Conservation (phyloP, 2,329 filamentous ascomycete species). For the Ophiostoma tasmaniense region DNA sequence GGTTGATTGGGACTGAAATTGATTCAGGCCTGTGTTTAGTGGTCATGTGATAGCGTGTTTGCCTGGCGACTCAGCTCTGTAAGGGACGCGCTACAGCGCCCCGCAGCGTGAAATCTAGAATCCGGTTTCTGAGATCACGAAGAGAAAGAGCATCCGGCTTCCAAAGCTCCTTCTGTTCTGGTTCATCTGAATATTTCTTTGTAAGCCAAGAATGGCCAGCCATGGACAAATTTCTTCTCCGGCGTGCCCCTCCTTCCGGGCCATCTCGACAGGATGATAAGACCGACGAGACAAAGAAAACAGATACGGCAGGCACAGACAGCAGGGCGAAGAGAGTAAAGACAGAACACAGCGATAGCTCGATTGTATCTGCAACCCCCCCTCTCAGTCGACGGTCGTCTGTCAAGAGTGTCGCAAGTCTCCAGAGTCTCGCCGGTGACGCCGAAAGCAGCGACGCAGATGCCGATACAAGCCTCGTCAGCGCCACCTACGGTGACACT, state of each 20-base stretch:
- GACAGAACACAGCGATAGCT: neutral
- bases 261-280: neutral
- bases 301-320: neutral
- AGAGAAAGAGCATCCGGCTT: neutral
- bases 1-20: neutral
- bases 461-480: neutral
- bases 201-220: constrained; percentile 5
- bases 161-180: neutral
- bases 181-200: neutral
- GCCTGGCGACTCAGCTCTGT: constrained; percentile 7
- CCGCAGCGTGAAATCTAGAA: neutral
- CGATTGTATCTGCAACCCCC: neutral
- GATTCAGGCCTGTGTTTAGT: neutral
- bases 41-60: constrained; percentile 17
- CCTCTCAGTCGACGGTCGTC: neutral
- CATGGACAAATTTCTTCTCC: constrained; percentile 16
- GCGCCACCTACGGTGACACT: neutral
- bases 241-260: constrained; percentile 3
- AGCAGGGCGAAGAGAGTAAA: constrained; percentile 10
- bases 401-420: neutral
- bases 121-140: neutral
- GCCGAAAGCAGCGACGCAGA: neutral
- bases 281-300: neutral
- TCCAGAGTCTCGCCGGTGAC: neutral
- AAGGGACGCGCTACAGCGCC: constrained; percentile 10